Evolutionary conservation across 169 alveolate genomes (phyloP).

Genomic region (Plasmodium coatneyi): DNA sequence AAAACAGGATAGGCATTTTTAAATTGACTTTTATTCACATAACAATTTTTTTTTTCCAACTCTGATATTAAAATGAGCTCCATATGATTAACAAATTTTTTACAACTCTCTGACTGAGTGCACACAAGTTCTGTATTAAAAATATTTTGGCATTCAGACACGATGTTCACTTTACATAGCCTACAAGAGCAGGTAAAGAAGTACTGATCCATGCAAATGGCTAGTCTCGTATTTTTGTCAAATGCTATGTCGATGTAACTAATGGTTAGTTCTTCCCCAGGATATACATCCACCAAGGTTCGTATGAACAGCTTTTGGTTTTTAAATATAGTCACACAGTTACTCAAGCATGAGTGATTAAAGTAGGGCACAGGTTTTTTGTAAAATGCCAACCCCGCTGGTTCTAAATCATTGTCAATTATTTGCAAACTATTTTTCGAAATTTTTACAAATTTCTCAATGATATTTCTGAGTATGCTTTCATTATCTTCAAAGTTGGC

Average conservation of each 20-base stretch:
- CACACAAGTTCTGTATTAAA: constrained; percentile 52
- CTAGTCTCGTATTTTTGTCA: constrained; percentile 34
- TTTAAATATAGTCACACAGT: constrained; percentile 60
- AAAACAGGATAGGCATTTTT: constrained; percentile 48
- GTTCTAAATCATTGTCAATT: constrained; percentile 68
- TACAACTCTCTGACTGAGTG: constrained; percentile 66
- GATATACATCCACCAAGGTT: constrained; percentile 64
- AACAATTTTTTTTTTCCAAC: constrained; percentile 26
- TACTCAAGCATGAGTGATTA: constrained; percentile 73
- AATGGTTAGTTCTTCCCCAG: constrained; percentile 66
- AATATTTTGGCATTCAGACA: constrained; percentile 50
- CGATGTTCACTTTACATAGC: constrained; percentile 56
- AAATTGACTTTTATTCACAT: constrained; percentile 42
- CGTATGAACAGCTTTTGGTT: constrained; percentile 41
- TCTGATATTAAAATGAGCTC: constrained; percentile 57
- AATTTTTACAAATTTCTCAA: constrained; percentile 53
- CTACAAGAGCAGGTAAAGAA: constrained; percentile 68
- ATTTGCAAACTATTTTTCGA: constrained; percentile 60
- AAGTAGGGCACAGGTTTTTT: constrained; percentile 59
- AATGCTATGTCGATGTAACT: constrained; percentile 61
- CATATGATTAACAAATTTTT: constrained; percentile 46
- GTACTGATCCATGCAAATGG: constrained; percentile 64
- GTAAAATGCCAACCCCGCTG: constrained; percentile 47
- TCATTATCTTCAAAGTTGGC: constrained; percentile 54
- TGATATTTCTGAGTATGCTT: constrained; percentile 50